Evolutionary conservation across 1,284 basidiomycete genomes (phyloP).

Genomic region (Pseudozyma sp.): DNA sequence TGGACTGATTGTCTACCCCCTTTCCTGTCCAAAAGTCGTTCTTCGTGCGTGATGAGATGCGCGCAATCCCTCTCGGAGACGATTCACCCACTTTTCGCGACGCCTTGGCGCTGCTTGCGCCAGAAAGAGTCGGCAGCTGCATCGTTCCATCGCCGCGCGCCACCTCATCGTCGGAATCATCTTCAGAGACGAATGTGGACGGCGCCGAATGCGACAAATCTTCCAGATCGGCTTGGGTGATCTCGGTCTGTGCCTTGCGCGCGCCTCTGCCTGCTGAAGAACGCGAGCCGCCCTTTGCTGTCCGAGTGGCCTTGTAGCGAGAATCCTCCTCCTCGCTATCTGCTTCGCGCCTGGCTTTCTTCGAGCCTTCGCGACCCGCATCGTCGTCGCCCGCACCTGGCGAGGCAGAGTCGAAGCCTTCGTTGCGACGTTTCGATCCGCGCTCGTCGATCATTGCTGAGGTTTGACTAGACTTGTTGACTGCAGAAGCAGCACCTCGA

Average conservation of each 20-base stretch:
- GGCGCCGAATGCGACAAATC: constrained; percentile 47
- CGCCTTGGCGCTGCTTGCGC: constrained; percentile 16
- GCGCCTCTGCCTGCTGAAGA: constrained; percentile 17
- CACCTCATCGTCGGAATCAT: constrained; percentile 32
- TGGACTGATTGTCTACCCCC: constrained; percentile 24
- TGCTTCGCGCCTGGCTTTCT: background rate
- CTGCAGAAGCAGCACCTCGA: constrained; percentile 30
- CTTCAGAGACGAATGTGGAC: constrained; percentile 45
- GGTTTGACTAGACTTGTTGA: background rate
- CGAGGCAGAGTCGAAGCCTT: background rate
- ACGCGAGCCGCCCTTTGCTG: constrained; percentile 8
- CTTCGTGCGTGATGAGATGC: constrained; percentile 47
- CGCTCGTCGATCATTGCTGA: constrained; percentile 2
- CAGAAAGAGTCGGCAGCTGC: constrained; percentile 33
- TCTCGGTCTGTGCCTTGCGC: constrained; percentile 15
- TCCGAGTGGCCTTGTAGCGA: constrained; percentile 36
- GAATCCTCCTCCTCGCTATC: constrained; percentile 38
- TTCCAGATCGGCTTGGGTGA: constrained; percentile 42
- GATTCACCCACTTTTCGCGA: constrained; percentile 21
- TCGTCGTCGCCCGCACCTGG: background rate
- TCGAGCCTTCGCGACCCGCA: background rate
- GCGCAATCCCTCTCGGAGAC: constrained; percentile 13
- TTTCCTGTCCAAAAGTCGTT: constrained; percentile 47
- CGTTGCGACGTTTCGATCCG: constrained; percentile 17
- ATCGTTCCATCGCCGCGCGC: constrained; percentile 25